Evolutionary conservation across 352 stramenopile genomes (phyloP), one percentile per base, ranked within the genome.

Genomic region (Pythium aristosporum): DNA sequence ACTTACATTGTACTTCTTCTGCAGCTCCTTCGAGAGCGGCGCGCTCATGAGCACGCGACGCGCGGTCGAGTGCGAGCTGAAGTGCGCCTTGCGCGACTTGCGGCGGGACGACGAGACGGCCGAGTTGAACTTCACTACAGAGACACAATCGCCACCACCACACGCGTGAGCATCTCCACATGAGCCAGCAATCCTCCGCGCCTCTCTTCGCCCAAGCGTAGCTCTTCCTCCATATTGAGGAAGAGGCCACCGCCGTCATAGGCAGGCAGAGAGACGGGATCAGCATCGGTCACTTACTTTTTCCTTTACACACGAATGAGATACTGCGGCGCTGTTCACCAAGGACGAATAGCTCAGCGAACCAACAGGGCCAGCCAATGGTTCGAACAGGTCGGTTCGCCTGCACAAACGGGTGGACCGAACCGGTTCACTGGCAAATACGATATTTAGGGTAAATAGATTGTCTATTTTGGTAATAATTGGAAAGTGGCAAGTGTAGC

Each of bases 11-110:
- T 99, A 98, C 92, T 99, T 98, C 72, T 96, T 96, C 86, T 98
- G 97, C 59, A 99, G 85, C 80, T 99, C 98, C 94, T 99, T 99
- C 68, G 91, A 99, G 65, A 99, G 85, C 73, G 92, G 92, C 60
- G 97, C 92, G 69, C 89, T 98, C 98, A 99, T 99, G 57, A 99
- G 79, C 74, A 97, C 95, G 75, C 96, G 87, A 69, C 97, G 93
- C 58, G 92, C 87, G 64, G 95, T 97, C 75, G 96, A 99, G 82
- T 99, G 94, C 61, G 97, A 92, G 68, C 85, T 83, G 82, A 99
- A 99, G 87, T 99, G 97, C 63, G 98, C 97, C 97, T 99, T 99
- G 71, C 98, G 96, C 76, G 75, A 91, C 94, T 99, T 99, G 68
- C 98, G 93, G 75, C 97, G 96, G 74, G 92, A 99, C 68, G 91